Base-by-base conservation (phyloP, 208 protist genomes). In the Trichomonas tenax region DNA sequence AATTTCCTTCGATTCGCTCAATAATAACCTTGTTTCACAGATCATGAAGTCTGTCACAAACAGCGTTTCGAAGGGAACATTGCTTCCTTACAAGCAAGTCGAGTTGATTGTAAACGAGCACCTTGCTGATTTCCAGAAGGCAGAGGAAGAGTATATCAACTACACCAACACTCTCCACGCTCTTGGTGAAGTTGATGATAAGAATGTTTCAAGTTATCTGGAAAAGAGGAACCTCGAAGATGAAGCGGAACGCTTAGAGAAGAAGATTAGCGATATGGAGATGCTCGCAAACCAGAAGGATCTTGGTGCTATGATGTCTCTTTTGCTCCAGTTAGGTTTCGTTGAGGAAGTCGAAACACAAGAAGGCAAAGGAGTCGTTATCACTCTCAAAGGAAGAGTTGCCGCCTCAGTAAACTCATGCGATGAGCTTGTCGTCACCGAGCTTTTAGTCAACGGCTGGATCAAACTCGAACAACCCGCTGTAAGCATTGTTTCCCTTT, bases 401-500 rank as follows among this genome's bases (percentile, higher is more conserved):
- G 99, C 99, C 38, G 99, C 98, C 96, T 99, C 99, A 97, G 99
- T 99, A 72, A 99, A 98, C 41, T 98, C 99, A 0, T 98, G 98
- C 9, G 99, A 99, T 96, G 99, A 99, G 97, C 98, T 99, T 82
- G 97, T 99, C 0, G 97, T 99, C 40, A 99, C 98, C 0, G 99
- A 99, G 96, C 97, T 99, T 21, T 98, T 99, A 26, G 99, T 99
- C 97, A 98, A 98, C 63, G 99, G 98, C 96, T 97, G 58, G 58
- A 72, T 99, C 40, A 98, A 99, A 96, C 99, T 99, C 97, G 98
- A 99, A 58, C 96, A 98, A 26, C 23, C 84, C 9, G 14, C 84
- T 14, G 38, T 95, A 34, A 81, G 14, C 15, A 49, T 82, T 23
- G 41, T 82, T 36, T 63, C 96, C 14, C 31, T 97, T n/a, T 63